Conservation (phyloP, 345 rosid genomes). For the Lepidium aucheri region DNA sequence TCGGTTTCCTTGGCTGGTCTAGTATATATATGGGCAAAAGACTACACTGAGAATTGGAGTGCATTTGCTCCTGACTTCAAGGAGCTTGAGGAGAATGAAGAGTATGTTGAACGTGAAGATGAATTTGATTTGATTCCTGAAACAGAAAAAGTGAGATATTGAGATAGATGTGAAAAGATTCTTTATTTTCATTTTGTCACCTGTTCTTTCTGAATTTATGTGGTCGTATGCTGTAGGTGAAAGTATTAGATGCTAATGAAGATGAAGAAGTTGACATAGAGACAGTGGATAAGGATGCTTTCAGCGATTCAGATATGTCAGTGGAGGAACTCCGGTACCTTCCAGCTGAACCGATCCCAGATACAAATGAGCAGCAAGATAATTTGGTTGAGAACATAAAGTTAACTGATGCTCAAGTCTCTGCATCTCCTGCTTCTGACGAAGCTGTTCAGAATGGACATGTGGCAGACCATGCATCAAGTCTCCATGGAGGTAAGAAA, state of each 20-base stretch:
- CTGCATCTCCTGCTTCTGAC: slow-evolving; percentile 77
- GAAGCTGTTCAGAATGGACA: slow-evolving; percentile 73
- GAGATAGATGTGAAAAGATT: neutral
- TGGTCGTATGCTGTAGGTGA: slow-evolving; percentile 47
- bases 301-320: slow-evolving; percentile 96
- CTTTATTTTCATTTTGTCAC: neutral
- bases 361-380: slow-evolving; percentile 61
- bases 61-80: slow-evolving; percentile 99
- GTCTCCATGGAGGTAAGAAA: slow-evolving; percentile 76
- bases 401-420: slow-evolving; percentile 55
- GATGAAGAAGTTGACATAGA: slow-evolving; percentile 94
- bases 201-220: slow-evolving; percentile 13
- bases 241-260: slow-evolving; percentile 70
- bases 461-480: slow-evolving; percentile 35
- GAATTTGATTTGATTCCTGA: slow-evolving; percentile 91
- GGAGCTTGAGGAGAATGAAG: slow-evolving; percentile 99
- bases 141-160: slow-evolving; percentile 67
- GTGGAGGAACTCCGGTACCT: slow-evolving; percentile 89
- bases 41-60: slow-evolving; percentile 98
- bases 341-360: slow-evolving; percentile 88
- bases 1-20: slow-evolving; percentile 90
- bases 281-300: slow-evolving; percentile 70
- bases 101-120: slow-evolving; percentile 94
- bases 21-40: slow-evolving; percentile 99
- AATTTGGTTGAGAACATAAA: slow-evolving; percentile 52